Percentiles rank a stretch among this genome's conserved stretches.
These are phyloP conservation scores for Neurospora sp. DNA, from an alignment of 495 filamentous ascomycete genomes.

Conservation along the genomic window DNA sequence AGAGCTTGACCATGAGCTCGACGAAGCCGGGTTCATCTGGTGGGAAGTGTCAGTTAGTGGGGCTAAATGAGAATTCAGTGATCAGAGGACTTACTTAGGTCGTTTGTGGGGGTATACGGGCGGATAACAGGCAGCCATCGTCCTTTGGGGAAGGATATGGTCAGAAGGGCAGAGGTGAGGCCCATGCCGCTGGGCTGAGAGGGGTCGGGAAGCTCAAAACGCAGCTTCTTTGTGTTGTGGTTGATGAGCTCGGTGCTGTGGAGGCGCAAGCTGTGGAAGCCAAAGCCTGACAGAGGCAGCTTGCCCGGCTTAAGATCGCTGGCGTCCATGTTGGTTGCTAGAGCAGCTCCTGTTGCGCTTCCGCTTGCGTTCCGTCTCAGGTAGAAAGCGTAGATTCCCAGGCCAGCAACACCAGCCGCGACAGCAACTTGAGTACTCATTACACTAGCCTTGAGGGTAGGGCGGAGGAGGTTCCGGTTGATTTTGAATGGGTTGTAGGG, in stretches of 20 bases:
- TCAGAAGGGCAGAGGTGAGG: constrained; percentile 48
- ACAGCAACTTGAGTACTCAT: constrained; percentile 21
- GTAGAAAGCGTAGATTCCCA: constrained; percentile 20
- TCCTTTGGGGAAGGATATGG: constrained; percentile 42
- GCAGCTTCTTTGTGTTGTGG: constrained; percentile 55
- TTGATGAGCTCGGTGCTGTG: constrained; percentile 47
- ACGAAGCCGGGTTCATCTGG: constrained; percentile 44
- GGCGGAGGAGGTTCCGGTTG: constrained; percentile 3
- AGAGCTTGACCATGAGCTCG: constrained; percentile 54
- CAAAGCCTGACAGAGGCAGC: constrained; percentile 20
- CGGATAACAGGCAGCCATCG: constrained; percentile 43
- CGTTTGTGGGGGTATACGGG: constrained; percentile 52
- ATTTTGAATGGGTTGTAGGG: constrained; percentile 3
- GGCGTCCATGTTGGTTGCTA: neutral
- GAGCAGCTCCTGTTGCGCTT: neutral
- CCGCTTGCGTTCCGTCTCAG: constrained; percentile 1
- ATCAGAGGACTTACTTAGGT: constrained; percentile 31
- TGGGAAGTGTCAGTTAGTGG: neutral
- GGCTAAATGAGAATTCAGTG: neutral
- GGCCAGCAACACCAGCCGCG: constrained; percentile 20
- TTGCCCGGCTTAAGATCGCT: constrained; percentile 7
- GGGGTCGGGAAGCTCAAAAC: constrained; percentile 50
- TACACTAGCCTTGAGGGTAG: constrained; percentile 9
- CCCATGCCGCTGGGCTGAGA: constrained; percentile 38
- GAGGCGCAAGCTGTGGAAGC: constrained; percentile 30